Evolutionary conservation across 352 stramenopile genomes (phyloP).

Genomic region (Aphanomyces invadans): DNA sequence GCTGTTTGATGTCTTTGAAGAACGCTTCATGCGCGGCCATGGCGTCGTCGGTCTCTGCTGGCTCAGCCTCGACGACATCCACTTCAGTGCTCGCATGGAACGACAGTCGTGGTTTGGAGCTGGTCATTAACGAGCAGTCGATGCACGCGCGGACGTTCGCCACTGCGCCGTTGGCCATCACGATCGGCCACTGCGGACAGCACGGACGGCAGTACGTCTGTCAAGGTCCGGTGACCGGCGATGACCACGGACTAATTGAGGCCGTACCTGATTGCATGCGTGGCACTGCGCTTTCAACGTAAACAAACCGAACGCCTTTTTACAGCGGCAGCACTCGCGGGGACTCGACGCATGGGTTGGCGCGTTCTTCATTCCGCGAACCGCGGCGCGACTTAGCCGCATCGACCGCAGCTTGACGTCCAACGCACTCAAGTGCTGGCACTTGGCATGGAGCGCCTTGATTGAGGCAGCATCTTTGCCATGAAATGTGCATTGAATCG

Average conservation of each 20-base stretch:
- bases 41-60: background rate
- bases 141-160: background rate
- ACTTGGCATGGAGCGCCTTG: background rate
- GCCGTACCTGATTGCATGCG: background rate
- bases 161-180: background rate
- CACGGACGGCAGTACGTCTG: background rate
- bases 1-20: slow-evolving; percentile 9
- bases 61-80: background rate
- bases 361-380: background rate
- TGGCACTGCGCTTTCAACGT: background rate
- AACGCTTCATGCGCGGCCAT: background rate
- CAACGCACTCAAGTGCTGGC: background rate
- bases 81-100: slow-evolving; percentile 1
- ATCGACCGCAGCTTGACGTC: background rate
- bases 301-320: background rate
- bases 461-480: background rate
- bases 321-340: background rate
- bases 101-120: background rate
- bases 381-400: background rate
- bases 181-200: slow-evolving; percentile 1
- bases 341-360: background rate
- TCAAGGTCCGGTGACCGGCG: background rate
- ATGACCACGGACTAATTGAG: background rate
- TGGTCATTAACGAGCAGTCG: background rate
- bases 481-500: background rate